These are phyloP conservation scores for Tulasnella calospora DNA, from an alignment of 768 basidiomycete genomes.

Conservation along the genomic window DNA sequence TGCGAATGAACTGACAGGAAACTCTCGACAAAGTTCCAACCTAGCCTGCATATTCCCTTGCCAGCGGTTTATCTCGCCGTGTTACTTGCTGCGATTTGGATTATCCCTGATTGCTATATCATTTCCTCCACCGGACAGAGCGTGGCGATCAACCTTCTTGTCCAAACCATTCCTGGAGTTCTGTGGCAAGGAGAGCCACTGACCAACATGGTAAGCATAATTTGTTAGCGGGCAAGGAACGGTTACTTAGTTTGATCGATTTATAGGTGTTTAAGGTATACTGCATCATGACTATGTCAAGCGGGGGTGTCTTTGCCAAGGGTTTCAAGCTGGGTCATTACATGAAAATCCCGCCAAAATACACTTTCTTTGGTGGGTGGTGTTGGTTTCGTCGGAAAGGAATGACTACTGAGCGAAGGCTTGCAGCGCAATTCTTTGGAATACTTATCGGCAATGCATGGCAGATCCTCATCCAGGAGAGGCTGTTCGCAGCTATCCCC, in stretches of 20 bases:
- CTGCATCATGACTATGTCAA: slow-evolving; percentile 35
- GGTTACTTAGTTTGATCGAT: neutral
- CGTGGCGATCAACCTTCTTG: slow-evolving; percentile 43
- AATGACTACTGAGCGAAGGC: neutral
- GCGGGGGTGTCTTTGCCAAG: slow-evolving; percentile 34
- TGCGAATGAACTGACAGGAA: neutral
- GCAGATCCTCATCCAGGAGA: slow-evolving; percentile 40
- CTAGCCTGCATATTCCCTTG: slow-evolving; percentile 57
- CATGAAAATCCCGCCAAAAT: slow-evolving; percentile 47
- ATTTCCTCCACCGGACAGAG: slow-evolving; percentile 41
- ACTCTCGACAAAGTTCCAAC: slow-evolving; percentile 33
- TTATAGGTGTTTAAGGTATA: slow-evolving; percentile 39
- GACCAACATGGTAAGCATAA: slow-evolving; percentile 40
- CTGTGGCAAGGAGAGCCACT: slow-evolving; percentile 42
- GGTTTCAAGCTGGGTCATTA: slow-evolving; percentile 45
- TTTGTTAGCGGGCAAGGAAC: neutral
- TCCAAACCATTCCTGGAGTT: slow-evolving; percentile 44
- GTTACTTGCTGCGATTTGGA: slow-evolving; percentile 39
- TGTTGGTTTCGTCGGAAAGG: neutral
- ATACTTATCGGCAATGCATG: slow-evolving; percentile 37
- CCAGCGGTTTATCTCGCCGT: slow-evolving; percentile 38
- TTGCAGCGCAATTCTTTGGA: slow-evolving; percentile 38
- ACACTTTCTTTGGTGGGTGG: slow-evolving; percentile 36
- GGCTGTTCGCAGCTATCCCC: slow-evolving; percentile 38
- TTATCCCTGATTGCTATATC: slow-evolving; percentile 44